Evolutionary conservation across 352 stramenopile genomes (phyloP).

Genomic region (Globisporangium solare): DNA sequence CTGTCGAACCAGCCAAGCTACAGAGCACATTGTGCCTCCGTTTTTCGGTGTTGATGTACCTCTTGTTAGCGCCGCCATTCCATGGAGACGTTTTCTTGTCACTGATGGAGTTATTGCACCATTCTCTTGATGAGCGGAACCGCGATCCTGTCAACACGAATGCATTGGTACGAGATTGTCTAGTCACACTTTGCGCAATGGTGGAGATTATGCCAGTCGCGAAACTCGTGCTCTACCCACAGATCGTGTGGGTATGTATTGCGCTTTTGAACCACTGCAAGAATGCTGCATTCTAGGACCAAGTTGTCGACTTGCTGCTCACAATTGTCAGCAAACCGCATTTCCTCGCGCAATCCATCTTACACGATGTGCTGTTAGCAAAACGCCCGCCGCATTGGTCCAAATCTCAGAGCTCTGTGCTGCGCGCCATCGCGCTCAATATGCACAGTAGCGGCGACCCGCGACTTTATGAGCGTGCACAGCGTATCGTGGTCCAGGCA

Average conservation of each 20-base stretch:
- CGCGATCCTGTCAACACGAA: slow-evolving; percentile 11
- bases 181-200: slow-evolving; percentile 34
- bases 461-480: slow-evolving; percentile 4
- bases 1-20: slow-evolving; percentile 3
- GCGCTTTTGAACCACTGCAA: slow-evolving; percentile 60
- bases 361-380: slow-evolving; percentile 39
- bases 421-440: slow-evolving; percentile 43
- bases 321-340: slow-evolving; percentile 38
- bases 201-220: slow-evolving; percentile 40
- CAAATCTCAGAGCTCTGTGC: slow-evolving; percentile 31
- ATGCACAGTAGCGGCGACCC: slow-evolving; percentile 15
- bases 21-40: slow-evolving; percentile 29
- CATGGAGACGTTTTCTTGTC: slow-evolving; percentile 57
- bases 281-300: slow-evolving; percentile 17
- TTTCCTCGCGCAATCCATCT: slow-evolving; percentile 35
- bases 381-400: slow-evolving; percentile 53
- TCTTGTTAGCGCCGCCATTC: slow-evolving; percentile 40
- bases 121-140: slow-evolving; percentile 35
- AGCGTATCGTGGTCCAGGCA: slow-evolving; percentile 19
- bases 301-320: slow-evolving; percentile 36
- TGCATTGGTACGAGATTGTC: slow-evolving; percentile 39
- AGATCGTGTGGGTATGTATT: slow-evolving; percentile 69
- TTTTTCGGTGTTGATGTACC: slow-evolving; percentile 56
- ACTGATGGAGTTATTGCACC: slow-evolving; percentile 45
- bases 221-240: slow-evolving; percentile 64